Base-by-base conservation (phyloP, 495 filamentous ascomycete species). In the Oleoguttula mirabilis region DNA sequence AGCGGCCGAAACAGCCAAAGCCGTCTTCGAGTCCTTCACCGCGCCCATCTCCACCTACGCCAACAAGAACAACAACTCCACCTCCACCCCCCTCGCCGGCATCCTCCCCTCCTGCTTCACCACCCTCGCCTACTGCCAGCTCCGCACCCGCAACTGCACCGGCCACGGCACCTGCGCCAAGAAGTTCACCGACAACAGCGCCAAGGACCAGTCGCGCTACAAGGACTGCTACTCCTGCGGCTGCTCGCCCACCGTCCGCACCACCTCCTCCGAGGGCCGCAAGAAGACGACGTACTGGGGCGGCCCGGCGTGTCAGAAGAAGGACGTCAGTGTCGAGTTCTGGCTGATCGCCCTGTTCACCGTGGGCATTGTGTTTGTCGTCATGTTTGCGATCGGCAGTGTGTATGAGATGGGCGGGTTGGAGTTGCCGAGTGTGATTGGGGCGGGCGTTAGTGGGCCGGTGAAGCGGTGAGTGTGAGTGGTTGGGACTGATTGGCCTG, bases 231-330 rank as follows among this genome's bases (percentile, higher is more conserved):
- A 79, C 59, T 65, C 67, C 23, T 98, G 90, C 66, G 58, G 55
- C 39, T 98, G 90, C 67, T 60, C 60, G 3, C 28, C 45, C 22
- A 55, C 68, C 1, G 56, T 69, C 5, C 44, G 65, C 7, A 61
- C 66, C n/a, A 55, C 57, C 10, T 67, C 64, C 20, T 62, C 61
- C 16, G 32, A 35, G 16, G 67, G 72, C 31, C 58, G 48, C 15
- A 59, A 51, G 10, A 70, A 70, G 51, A 76, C 68, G 32, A 61
- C 65, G 16, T 61, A 71, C 45, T 98, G 84, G 83, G 88, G 78
- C 36, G 90, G 90, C 10, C 63, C 75, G 23, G 80, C 80, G 46
- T 98, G 90, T 64, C 80, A 93, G 62, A 98, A 95, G 72, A 77
- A 77, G 55, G 88, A 98, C 59, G 63, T 96, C 33, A 87, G 82